Evolutionary conservation across 306 rosid genomes (phyloP), one percentile per base, ranked within the genome.

Genomic region (Acacia confusa): DNA sequence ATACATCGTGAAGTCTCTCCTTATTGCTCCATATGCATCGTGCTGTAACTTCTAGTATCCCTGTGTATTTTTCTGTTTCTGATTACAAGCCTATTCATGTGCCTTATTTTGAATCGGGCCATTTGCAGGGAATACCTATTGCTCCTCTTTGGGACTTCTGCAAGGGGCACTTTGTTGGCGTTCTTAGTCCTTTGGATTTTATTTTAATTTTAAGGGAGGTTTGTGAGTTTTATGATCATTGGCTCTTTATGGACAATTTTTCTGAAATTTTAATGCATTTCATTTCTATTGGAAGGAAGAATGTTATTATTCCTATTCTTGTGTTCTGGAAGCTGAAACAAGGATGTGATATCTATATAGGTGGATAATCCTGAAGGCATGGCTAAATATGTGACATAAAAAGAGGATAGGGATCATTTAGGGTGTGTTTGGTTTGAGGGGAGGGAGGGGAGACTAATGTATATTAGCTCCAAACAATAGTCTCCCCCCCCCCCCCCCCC

Each of bases 121-220:
- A 60, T 80, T 84, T 82, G 14, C 90, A 96, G 98, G 99, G 97
- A 76, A 91, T 93, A 78, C 92, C 97, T 75, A 83, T 92, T 84
- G 97, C 99, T 78, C 99, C 99, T 72, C 98, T 96, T 76, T 96
- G 98, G 95, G 97, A 96, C 91, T 85, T 89, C 86, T 15, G 89
- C 87, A 91, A 71, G 85, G 97, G 97, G 53, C 95, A 86, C 81
- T 93, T 96, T 88, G 98, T 96, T 86, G 99, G 99, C 76, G 86
- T 96, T 86, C 97, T 96, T 58, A 93, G 97, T 78, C 98, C 94
- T 72, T 82, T 69, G 86, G 99, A 96, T 88, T 96, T 96, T 90
- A 93, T 96, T 82, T 90, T 96, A 83, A 96, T 96, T 76, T 86
- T 96, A 76, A 93, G 92, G 90, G 98, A 96, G 97, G 99, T 96